Evolutionary conservation across 2,329 filamentous ascomycete species (phyloP), one percentile per base, ranked within the genome.

Genomic region (Chaetomiaceae sp.): DNA sequence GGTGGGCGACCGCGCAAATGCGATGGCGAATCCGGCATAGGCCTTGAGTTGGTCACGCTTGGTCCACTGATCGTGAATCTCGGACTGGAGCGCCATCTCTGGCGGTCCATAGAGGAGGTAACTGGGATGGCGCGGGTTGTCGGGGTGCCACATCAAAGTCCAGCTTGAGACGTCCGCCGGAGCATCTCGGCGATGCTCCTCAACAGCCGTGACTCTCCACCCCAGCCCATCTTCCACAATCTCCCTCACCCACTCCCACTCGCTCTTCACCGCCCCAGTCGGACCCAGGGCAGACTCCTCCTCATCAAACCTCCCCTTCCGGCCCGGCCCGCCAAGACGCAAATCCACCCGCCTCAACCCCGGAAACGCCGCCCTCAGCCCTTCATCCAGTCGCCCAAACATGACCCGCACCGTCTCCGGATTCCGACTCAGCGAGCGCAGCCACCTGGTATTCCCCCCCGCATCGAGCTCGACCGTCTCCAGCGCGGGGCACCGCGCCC

Each of bases 391-490:
- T 21, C 10, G 41, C 14, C 16, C 41, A 10, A 51, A 34, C 49
- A 56, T 20, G 27, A 40, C 13, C 5, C 5, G 23, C 41, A 38
- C 34, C 3, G 41, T 41, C 8, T n/a, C 11, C 11, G 40, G 25
- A 29, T 48, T 20, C 14, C 38, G 43, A n/a, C 20, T 2, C 5
- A 56, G 30, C 14, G 42, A 21, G 1, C 44, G 38, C 32, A 53
- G 9, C 49, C 54, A 50, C 32, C 13, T 30, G 44, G 43, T 53
- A 30, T 52, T 38, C 34, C 53, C 43, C 2, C 43, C 30, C 8
- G 53, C 18, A 25, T 55, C 53, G n/a, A 58, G 42, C 21, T 38
- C 33, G 37, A 58, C 14, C 5, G 41, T n/a, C 18, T 54, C 34
- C 5, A 57, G 34, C 20, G 29, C 18, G 4, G 47, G 47, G 21